A percentile compares a stretch with the other conserved stretches of the same genome.
These are phyloP conservation scores for Silene latifolia DNA, from an alignment of 148 eudicot species.

Conservation along the genomic window DNA sequence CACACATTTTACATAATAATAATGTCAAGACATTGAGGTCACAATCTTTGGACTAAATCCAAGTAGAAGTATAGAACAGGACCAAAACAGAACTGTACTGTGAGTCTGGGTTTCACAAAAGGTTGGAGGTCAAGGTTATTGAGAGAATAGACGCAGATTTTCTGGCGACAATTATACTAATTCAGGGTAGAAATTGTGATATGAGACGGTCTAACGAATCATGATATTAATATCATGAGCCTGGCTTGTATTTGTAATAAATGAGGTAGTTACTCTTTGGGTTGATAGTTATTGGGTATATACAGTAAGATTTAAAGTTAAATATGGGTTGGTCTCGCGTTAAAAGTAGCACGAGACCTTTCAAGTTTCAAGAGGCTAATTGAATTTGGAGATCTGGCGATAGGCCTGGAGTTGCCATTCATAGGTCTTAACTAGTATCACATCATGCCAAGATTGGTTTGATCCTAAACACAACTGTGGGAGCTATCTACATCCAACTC, in stretches of 20 bases:
- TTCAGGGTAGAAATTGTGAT: background rate
- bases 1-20: background rate
- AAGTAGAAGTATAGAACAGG: background rate
- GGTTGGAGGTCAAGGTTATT: background rate
- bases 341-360: too few species aligned
- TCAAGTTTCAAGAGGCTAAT: too few species aligned
- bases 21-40: background rate
- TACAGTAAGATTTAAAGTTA: background rate
- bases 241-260: background rate
- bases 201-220: too few species aligned
- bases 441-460: background rate
- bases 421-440: background rate
- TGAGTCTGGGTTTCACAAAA: background rate
- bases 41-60: background rate
- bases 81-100: background rate
- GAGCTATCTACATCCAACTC: background rate
- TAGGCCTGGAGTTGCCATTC: too few species aligned
- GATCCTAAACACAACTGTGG: background rate
- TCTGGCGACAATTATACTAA: background rate
- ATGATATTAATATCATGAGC: background rate
- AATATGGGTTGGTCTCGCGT: background rate
- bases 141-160: background rate
- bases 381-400: too few species aligned
- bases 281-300: too few species aligned
- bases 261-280: background rate